Evolutionary conservation across 768 basidiomycete genomes (phyloP).

Genomic region (Kwoniella heveanensis): DNA sequence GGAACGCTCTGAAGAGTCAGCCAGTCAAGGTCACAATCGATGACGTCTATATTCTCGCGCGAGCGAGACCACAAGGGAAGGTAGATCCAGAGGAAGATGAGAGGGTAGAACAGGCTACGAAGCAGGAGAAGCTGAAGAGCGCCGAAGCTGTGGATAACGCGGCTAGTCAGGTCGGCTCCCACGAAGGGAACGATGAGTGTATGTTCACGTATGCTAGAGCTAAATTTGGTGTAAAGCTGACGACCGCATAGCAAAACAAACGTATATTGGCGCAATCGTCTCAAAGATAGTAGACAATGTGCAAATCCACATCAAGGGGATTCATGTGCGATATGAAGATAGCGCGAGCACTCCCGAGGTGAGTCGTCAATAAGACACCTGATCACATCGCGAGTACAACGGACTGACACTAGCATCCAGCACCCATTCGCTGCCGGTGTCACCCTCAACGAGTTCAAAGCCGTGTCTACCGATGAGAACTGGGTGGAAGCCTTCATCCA

Average conservation of each 20-base stretch:
- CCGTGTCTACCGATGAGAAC: conserved; percentile 79
- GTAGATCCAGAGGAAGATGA: conserved; percentile 82
- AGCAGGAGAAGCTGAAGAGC: conserved; percentile 82
- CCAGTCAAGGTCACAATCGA: conserved; percentile 89
- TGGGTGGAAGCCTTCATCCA: conserved; percentile 94
- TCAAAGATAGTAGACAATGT: conserved; percentile 92
- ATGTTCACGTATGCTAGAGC: conserved; percentile 21
- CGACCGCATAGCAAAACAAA: conserved; percentile 65
- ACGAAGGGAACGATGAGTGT: conserved; percentile 51
- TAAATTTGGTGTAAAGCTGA: conserved; percentile 6
- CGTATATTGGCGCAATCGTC: conserved; percentile 76
- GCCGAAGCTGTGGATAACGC: conserved; percentile 65
- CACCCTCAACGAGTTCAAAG: conserved; percentile 83
- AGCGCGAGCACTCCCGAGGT: conserved; percentile 89
- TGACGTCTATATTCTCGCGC: conserved; percentile 91
- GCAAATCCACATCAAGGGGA: conserved; percentile 91
- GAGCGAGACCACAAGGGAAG: conserved; percentile 67
- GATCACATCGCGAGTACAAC: background rate
- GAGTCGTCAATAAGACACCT: conserved; percentile 15
- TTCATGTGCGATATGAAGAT: conserved; percentile 96
- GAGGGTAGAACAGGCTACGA: conserved; percentile 74
- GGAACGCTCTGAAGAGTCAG: conserved; percentile 56
- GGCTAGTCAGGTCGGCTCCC: conserved; percentile 59
- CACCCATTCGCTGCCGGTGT: conserved; percentile 92
- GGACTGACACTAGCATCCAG: conserved; percentile 57